Evolutionary conservation across 2,329 filamentous ascomycete genomes (phyloP), one percentile per base, ranked within the genome.

Genomic region (Ceratocystis alfenasii): DNA sequence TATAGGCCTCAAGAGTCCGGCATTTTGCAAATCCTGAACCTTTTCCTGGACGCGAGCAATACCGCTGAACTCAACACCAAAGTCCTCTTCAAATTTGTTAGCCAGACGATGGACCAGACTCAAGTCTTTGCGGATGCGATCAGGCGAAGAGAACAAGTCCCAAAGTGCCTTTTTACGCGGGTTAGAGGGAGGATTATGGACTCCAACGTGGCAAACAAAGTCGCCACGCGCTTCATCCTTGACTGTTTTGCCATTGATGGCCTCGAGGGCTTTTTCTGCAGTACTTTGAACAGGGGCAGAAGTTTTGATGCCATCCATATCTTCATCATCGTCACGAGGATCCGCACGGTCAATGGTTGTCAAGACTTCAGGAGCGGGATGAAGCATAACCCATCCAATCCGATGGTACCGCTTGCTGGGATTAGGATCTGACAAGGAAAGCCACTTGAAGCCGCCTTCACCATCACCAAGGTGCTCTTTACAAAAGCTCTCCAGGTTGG

Each of bases 301-400:
- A 50, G 83, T 79, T 70, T 79, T 74, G 57, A 81, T 80, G 33
- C 79, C 79, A 66, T 86, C 82, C 57, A 67, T 63, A n/a, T 67
- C 63, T 25, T 61, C 57, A 50, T 65, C 66, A 57, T 88, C 87
- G 62, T 90, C 87, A 69, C 88, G 85, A 12, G 83, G 82, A 70
- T 94, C 88, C n/a, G 83, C 81, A 68, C 87, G 82, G 70, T 95
- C 89, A 68, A 86, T 78, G 12, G 85, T 80, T 60, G 82, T 79
- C 5, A 81, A 77, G 25, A 82, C 79, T 66, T 95, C 89, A 0
- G 87, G 81, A 15, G 85, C 85, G 17, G 90, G 88, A 72, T 97
- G 88, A 8, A 99, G 81, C 82, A 97, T 94, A 68, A 99, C 95
- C 93, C 95, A 99, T 25, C 94, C 94, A 75, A 99, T 97, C 25